Evolutionary conservation across 352 stramenopile species (phyloP).

Genomic region (Aphanomyces invadans): DNA sequence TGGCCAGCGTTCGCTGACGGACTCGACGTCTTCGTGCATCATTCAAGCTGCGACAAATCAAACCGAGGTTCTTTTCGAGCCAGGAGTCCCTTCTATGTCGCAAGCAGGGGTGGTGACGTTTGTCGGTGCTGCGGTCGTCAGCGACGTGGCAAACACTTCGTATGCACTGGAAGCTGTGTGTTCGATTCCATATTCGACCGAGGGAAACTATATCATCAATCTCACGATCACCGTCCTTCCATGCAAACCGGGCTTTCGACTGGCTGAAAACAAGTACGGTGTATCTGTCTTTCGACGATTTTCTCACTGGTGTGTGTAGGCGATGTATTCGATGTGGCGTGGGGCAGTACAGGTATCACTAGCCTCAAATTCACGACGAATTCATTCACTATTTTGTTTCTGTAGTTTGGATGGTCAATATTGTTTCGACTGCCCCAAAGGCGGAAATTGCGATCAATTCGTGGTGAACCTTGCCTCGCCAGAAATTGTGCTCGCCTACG

Average conservation of each 20-base stretch:
- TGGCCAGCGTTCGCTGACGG: conserved; percentile 11
- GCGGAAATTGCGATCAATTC: background rate
- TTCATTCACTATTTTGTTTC: too few species aligned
- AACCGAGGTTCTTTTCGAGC: background rate
- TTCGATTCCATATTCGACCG: background rate
- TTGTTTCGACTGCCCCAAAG: conserved; percentile 12
- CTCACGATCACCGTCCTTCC: background rate
- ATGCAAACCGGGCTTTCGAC: conserved; percentile 5
- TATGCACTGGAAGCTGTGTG: background rate
- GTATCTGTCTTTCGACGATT: background rate
- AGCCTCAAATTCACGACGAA: too few species aligned
- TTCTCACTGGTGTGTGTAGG: background rate
- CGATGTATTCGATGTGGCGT: conserved; percentile 10
- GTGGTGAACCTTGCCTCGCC: background rate
- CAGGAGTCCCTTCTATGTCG: background rate
- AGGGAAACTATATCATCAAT: background rate
- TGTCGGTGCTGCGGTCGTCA: background rate
- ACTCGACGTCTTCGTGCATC: background rate
- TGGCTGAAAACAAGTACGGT: conserved; percentile 9
- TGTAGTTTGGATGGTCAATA: conserved; percentile 20
- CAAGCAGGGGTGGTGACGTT: background rate
- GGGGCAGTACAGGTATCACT: conserved; percentile 8
- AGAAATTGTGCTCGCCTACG: background rate
- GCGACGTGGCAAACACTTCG: background rate
- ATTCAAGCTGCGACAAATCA: background rate